Evolutionary conservation across 2,329 filamentous ascomycete species (phyloP), one percentile per base, ranked within the genome.

Genomic region (Fusarium mundagurra): DNA sequence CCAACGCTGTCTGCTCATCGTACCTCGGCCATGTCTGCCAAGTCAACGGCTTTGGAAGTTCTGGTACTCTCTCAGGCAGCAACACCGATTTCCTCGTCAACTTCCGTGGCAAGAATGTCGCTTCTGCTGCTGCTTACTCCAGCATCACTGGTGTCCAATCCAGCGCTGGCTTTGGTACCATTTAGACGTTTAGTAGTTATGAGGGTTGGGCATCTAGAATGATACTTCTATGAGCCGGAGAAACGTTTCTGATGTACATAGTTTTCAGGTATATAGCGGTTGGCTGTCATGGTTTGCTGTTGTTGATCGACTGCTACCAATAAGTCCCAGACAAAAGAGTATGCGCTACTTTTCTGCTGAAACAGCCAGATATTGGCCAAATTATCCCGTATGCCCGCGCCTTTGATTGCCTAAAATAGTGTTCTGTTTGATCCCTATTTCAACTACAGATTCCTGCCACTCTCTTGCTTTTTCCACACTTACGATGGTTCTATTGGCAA

Each of bases 41-140:
- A 80, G 27, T 83, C 58, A 91, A 90, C 79, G 83, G 82, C 33
- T 86, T 84, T 64, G 83, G 83, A 51, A 80, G 71, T 72, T 84
- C 83, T 3, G 83, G 82, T 16, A 78, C 77, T n/a, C 81, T 86
- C 45, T 70, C 57, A 48, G 80, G 83, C 58, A 76, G 81, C 22
- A 86, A 88, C 73, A 84, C 85, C 8, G 80, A 77, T 50, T 86
- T 90, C 80, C 76, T 90, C 57, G 48, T 75, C 59, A 83, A 86
- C 74, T 90, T 90, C 78, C 78, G 81, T 41, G 87, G 87, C 64
- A 87, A 88, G 84, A 87, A 84, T 66, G 79, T 89, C 71, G 88
- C 88, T 12, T 73, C 82, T 61, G 85, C 87, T 16, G 61, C 73
- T 10, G 76, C 82, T n/a, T 80, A 80, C 47, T 75, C 74, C 20